Evolutionary conservation across 2,329 filamentous ascomycete species (phyloP), one percentile per base, ranked within the genome.

Genomic region (Phoma sp.): DNA sequence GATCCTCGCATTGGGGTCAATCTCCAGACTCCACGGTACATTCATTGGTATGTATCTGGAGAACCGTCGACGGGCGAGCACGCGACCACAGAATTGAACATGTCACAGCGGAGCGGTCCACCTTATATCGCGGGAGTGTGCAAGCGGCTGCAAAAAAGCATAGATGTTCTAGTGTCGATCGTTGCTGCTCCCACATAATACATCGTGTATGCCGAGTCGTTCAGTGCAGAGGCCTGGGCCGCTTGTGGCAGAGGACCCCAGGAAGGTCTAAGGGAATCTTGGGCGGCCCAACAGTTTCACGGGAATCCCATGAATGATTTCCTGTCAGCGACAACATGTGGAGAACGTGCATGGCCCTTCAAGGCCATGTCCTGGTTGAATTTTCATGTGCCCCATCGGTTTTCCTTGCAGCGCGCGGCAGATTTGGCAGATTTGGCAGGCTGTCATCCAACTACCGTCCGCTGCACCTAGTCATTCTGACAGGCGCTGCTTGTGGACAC

Each of bases 1-100:
- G 6, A 58, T 49, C 38, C 54, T 58, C 29, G 39, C 49, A 13
- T 36, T 37, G 4, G 58, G 62, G 55, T 65, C 58, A 18, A 61
- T 52, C 8, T 40, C 32, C n/a, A 49, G 32, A 41, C 36, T 43
- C 48, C 18, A 18, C 18, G 18, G 18, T 18, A 18, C 18, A 18
- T 47, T 41, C 54, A 57, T 57, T 11, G 37, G 32, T 33, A 45
- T 35, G 37, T 37, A 35, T 46, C 45, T 52, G 44, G 40, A 44
- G 48, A 48, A 52, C 24, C 35, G 24, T 41, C 25, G 24, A 33
- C 42, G 42, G 46, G 36, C 41, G 25, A 38, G 37, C 30, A 29
- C 30, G 24, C 36, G 27, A 38, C 25, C 23, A 32, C 46, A 24
- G 27, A 46, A 5, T 11, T 29, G 33, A 10, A 6, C 9, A 29